Percentiles rank a stretch among this genome's conserved stretches.
Evolutionary conservation across 257 asterid genomes (phyloP).

Genomic region (Gentiana dahurica): DNA sequence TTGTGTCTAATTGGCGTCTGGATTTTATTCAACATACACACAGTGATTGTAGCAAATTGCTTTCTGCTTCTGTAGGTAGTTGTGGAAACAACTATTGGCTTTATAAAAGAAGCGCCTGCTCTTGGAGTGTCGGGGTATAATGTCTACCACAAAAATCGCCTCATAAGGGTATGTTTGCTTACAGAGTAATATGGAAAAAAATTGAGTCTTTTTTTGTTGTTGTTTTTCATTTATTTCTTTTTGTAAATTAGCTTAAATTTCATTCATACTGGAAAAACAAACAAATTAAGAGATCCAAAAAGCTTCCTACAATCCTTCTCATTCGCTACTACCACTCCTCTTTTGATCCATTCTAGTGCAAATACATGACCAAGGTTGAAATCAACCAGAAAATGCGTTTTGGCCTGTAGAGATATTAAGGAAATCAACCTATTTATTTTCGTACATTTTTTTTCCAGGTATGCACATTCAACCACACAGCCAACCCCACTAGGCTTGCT

Average conservation of each 20-base stretch:
- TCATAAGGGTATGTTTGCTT: constrained; percentile 56
- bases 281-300: background rate
- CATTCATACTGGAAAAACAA: background rate
- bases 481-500: no score
- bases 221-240: constrained; percentile 5
- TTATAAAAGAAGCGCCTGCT: constrained; percentile 74
- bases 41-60: background rate
- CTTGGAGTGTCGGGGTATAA: constrained; percentile 64
- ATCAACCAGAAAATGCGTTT: no score
- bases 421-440: no score
- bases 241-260: no score
- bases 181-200: background rate
- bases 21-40: no score
- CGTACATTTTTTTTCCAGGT: no score
- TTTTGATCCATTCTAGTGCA: no score
- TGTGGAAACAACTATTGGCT: constrained; percentile 69
- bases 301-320: no score
- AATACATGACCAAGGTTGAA: no score
- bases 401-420: no score
- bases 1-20: constrained; percentile 4
- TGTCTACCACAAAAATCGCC: constrained; percentile 89
- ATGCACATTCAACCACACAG: no score
- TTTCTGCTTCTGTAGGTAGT: constrained; percentile 27
- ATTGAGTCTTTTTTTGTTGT: background rate
- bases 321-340: no score